Base-by-base conservation (phyloP, 176 grass and related monocot genomes). In the Paspalum vaginatum region DNA sequence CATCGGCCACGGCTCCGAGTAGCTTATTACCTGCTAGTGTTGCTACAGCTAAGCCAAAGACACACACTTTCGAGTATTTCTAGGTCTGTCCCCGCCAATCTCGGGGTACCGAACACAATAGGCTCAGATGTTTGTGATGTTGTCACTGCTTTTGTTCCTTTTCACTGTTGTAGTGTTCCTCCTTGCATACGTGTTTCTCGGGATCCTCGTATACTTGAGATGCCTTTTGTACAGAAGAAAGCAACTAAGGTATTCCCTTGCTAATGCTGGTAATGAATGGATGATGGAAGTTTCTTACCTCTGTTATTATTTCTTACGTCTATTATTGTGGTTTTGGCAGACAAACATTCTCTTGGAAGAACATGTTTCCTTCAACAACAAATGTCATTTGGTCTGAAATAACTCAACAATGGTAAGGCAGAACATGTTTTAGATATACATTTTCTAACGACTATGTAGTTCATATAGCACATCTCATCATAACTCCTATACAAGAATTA, bases 31-130 rank as follows among this genome's bases (percentile, higher is more conserved):
- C 68, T 6, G 41, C 64, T 18, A 76, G 20, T 44, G 73, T 52
- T 10, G 51, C 52, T 5, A 77, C 71, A 6, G 37, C 68, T 74
- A 86, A 89, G 68, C 42, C 43, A 48, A 32, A 56, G 55, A 84
- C 24, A 26, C 32, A 55, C 79, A 82, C 85, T 69, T 93, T 90
- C 63, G 77, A 87, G 78, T 93, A 85, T 48, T 90, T 93, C 72
- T 93, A 92, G 83, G 38, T 37, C 45, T 22, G 65, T 11, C 44
- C 70, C 22, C 7, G 8, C 59, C 61, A 38, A 42, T 3, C 76
- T 22, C 49, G 72, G 65, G 72, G 67, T 66, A 55, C 49, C 65
- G 46, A 45, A 64, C 24, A 77, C 52, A 52, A 52, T 85, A 86
- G 76, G 10, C 73, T 72, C 47, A 79, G 56, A 78, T 70, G 11